Conservation (phyloP, 2,329 filamentous ascomycete genomes). For the Alternaria sp. region DNA sequence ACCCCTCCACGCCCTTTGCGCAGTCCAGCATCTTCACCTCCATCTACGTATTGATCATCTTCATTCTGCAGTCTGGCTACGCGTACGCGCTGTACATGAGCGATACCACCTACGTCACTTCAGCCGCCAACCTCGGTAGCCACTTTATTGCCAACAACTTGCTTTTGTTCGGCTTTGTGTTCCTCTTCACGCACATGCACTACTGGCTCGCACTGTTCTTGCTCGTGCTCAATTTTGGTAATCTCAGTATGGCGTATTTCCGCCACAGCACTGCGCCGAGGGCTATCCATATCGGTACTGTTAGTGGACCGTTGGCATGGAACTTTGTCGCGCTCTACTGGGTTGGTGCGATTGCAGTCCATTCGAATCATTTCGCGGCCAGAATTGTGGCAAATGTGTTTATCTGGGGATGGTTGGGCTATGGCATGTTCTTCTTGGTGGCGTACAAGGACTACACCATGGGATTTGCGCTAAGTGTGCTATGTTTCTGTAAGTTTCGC, state of each 20-base stretch:
- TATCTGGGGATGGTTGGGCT: constrained; percentile 82
- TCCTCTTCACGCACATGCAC: constrained; percentile 80
- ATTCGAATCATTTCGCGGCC: constrained; percentile 72
- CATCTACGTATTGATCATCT: constrained; percentile 83
- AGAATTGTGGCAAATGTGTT: constrained; percentile 86
- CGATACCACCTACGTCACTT: constrained; percentile 68
- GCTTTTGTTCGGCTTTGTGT: constrained; percentile 80
- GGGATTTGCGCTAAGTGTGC: constrained; percentile 78
- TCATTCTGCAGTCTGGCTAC: constrained; percentile 79
- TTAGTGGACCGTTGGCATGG: constrained; percentile 84
- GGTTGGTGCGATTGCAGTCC: constrained; percentile 84
- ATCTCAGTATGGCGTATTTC: constrained; percentile 82
- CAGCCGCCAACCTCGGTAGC: constrained; percentile 78
- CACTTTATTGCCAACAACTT: constrained; percentile 91
- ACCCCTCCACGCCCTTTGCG: constrained; percentile 77
- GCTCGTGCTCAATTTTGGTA: constrained; percentile 82
- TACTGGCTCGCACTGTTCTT: constrained; percentile 81
- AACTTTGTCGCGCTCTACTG: constrained; percentile 88
- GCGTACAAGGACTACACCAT: constrained; percentile 79
- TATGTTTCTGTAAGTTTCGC: constrained; percentile 69
- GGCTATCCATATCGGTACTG: constrained; percentile 78
- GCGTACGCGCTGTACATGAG: constrained; percentile 78
- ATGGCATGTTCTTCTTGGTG: constrained; percentile 79
- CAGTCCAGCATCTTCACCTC: constrained; percentile 70
- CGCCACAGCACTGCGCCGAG: constrained; percentile 75